Conservation (phyloP, 176 grass and related monocot genomes). For the Rhynchospora breviuscula region DNA sequence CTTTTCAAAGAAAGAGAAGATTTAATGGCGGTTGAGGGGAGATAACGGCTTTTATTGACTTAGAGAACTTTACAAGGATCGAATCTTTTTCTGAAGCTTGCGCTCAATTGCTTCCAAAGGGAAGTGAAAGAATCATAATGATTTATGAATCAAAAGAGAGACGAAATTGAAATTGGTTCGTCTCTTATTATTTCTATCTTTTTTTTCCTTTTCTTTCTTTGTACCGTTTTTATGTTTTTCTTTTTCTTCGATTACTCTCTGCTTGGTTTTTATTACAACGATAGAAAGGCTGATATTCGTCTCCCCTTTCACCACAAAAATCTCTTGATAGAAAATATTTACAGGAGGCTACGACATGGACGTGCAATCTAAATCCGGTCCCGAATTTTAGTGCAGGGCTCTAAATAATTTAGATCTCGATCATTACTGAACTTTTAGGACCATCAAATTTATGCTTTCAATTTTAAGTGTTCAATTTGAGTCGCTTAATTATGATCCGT, state of each 20-base stretch:
- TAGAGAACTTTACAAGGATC: slow-evolving; percentile 7
- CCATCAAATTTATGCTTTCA: no score
- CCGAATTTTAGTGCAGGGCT: no score
- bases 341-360: not conserved
- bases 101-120: not conserved
- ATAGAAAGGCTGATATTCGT: not conserved
- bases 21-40: not conserved
- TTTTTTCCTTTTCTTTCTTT: not conserved
- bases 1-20: not conserved
- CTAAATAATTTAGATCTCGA: no score
- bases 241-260: not conserved
- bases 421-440: no score
- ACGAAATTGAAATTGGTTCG: not conserved
- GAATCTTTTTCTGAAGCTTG: not conserved
- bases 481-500: no score
- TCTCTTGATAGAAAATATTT: not conserved
- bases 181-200: not conserved
- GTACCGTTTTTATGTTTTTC: not conserved
- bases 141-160: slow-evolving; percentile 1
- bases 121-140: not conserved
- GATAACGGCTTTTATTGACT: not conserved
- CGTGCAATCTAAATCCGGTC: no score
- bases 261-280: not conserved
- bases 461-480: not conserved
- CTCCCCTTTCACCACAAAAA: not conserved